Evolutionary conservation across 805 yeast species (phyloP), one percentile per base, ranked within the genome.

Genomic region (Kazachstania taianensis): DNA sequence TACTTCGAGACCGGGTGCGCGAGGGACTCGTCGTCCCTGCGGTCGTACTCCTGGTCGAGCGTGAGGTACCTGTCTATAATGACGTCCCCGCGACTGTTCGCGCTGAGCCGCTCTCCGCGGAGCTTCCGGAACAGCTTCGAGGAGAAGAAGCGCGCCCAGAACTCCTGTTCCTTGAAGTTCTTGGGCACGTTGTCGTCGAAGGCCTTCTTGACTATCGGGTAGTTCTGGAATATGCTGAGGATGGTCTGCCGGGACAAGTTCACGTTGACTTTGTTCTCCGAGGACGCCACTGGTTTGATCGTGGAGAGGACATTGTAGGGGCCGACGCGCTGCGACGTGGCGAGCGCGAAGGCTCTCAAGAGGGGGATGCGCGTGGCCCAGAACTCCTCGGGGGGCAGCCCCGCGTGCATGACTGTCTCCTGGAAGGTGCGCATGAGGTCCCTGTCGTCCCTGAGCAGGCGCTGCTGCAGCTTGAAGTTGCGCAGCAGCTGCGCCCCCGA

Each of bases 111-210:
- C 52, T 92, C 97, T 40, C 98, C 98, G 54, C 95, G 70, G 23
- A 92, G 64, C 49, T 86, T 74, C 45, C 96, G 69, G 52, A 87
- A 92, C 41, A 92, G 63, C 49, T 85, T 81, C 0, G 96, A 86
- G 49, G 84, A 78, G 67, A 92, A 92, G 51, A 92, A 92, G 42
- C 96, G 66, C 8, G 94, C 84, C 98, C 98, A 92, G 49, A 92
- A 92, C 52, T 82, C 94, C 28, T 89, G 87, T 55, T 92, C 97
- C 32, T 74, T 71, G 36, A 92, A 67, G 32, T 58, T 56, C 42
- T 79, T 78, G 1, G 97, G 98, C 4, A 92, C 98, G 39, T 78
- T 78, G 37, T 92, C 98, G 40, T 75, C 78, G 52, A 82, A 92
- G 0, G 97, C 97, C 43, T 73, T 75, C 41, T 83, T 75, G 18